These are phyloP conservation scores for Neurospora terricola DNA, from an alignment of 495 filamentous ascomycete species.

Conservation along the genomic window DNA sequence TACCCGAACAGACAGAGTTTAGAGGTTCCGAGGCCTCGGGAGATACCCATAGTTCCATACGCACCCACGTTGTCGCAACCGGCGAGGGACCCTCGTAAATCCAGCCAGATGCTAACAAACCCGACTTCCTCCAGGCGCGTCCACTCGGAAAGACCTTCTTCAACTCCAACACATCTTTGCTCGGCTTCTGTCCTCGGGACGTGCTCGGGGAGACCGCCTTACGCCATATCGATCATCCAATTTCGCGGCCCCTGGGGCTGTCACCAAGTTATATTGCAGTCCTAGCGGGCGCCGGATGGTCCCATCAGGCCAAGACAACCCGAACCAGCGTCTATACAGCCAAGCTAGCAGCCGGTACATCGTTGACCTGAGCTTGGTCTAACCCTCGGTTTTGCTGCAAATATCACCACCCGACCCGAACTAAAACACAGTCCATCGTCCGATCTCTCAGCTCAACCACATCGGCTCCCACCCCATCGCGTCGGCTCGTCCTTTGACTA, in stretches of 20 bases:
- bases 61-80: neutral
- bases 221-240: neutral
- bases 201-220: neutral
- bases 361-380: neutral
- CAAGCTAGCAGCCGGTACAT: neutral
- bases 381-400: neutral
- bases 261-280: neutral
- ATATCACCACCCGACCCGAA: neutral
- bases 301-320: neutral
- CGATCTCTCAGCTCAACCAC: neutral
- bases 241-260: neutral
- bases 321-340: neutral
- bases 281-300: neutral
- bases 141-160: neutral
- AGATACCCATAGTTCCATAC: neutral
- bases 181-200: neutral
- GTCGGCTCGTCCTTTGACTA: neutral
- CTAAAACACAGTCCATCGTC: neutral
- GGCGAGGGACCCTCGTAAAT: neutral
- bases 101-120: neutral
- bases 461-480: neutral
- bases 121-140: neutral
- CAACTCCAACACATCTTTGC: neutral
- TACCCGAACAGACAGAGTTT: neutral
- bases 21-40: neutral